phyloP scores from a whole-genome alignment of 345 rosid genomes.

The Mallotus nudiflorus region DNA sequence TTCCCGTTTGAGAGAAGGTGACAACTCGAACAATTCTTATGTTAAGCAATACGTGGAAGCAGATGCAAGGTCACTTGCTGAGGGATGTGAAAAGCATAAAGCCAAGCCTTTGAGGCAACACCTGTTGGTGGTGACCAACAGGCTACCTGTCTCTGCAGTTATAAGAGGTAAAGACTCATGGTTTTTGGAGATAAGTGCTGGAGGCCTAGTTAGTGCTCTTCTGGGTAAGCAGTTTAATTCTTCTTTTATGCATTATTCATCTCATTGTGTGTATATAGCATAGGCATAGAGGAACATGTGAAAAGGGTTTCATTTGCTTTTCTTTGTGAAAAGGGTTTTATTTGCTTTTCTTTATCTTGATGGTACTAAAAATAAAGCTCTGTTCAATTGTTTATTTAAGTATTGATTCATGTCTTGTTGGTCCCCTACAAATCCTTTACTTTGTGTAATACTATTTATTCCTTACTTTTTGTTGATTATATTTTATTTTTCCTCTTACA shows the following conservation, averaged over 20 bases:
- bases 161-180: conserved; percentile 92
- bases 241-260: not conserved
- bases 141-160: conserved; percentile 96
- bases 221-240: conserved; percentile 67
- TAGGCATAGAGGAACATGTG: too few relatives aligned
- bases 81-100: conserved; percentile 60
- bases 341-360: too few relatives aligned
- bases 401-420: not conserved
- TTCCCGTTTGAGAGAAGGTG: conserved; percentile 48
- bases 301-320: too few relatives aligned
- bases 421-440: not conserved
- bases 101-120: conserved; percentile 74
- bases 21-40: conserved; percentile 46
- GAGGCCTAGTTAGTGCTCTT: conserved; percentile 95
- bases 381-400: not conserved
- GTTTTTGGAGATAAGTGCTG: conserved; percentile 97
- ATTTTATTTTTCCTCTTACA: too few relatives aligned
- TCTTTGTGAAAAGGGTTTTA: too few relatives aligned
- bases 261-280: too few relatives aligned
- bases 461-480: not conserved
- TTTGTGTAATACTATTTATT: not conserved
- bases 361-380: too few relatives aligned
- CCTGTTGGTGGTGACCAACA: conserved; percentile 91
- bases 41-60: conserved; percentile 69
- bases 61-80: conserved; percentile 46